Evolutionary conservation across 805 yeast species (phyloP).

Genomic region (Hanseniaspora opuntiae): DNA sequence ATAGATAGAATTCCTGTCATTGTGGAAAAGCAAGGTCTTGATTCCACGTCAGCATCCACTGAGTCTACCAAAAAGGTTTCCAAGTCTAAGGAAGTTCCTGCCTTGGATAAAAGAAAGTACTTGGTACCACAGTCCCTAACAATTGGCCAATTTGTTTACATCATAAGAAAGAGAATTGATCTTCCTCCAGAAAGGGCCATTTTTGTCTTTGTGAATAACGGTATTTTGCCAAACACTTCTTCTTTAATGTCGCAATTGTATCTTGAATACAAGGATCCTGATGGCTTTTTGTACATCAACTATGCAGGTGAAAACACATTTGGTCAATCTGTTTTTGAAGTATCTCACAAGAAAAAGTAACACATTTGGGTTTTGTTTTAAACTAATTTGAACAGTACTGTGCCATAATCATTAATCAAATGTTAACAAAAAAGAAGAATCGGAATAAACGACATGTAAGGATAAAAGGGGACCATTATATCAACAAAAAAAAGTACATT

Average conservation of each 20-base stretch:
- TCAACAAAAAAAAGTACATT: not conserved
- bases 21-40: slow-evolving; percentile 89
- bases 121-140: slow-evolving; percentile 91
- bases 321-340: slow-evolving; percentile 31
- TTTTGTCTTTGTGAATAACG: slow-evolving; percentile 87
- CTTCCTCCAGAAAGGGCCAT: slow-evolving; percentile 96
- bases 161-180: slow-evolving; percentile 88
- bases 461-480: no score
- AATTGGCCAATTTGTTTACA: slow-evolving; percentile 96
- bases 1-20: slow-evolving; percentile 87
- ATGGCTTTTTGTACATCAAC: slow-evolving; percentile 88
- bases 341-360: not conserved
- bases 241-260: slow-evolving; percentile 90
- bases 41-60: not conserved
- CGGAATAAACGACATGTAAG: no score
- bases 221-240: slow-evolving; percentile 89
- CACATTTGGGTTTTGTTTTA: no score
- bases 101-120: slow-evolving; percentile 92
- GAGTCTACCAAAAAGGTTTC: not conserved
- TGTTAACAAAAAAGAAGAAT: no score
- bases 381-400: no score
- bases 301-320: slow-evolving; percentile 97
- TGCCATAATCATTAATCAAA: no score
- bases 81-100: slow-evolving; percentile 53
- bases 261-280: slow-evolving; percentile 94